Conservation (phyloP, 2,329 filamentous ascomycete genomes). For the Zopfia rhizophila region DNA sequence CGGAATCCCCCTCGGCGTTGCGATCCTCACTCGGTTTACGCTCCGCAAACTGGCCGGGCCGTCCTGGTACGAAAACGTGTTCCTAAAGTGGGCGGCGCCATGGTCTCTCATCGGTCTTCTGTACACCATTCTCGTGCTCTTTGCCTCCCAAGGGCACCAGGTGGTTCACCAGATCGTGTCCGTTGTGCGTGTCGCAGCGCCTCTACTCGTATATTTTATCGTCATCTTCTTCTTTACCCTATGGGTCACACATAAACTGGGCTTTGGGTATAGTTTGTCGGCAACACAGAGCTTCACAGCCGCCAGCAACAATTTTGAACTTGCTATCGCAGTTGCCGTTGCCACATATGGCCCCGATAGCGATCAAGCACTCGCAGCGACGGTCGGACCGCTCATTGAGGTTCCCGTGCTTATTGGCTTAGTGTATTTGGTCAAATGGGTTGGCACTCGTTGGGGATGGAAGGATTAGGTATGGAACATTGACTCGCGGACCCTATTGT, state of each 20-base stretch:
- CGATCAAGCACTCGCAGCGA: slow-evolving; percentile 79
- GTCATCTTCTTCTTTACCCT: slow-evolving; percentile 76
- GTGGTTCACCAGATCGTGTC: slow-evolving; percentile 83
- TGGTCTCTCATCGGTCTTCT: slow-evolving; percentile 81
- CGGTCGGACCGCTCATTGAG: slow-evolving; percentile 82
- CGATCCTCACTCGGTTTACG: slow-evolving; percentile 73
- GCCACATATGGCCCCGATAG: slow-evolving; percentile 79
- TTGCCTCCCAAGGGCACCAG: slow-evolving; percentile 77
- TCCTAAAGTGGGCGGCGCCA: slow-evolving; percentile 72
- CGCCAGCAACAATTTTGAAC: slow-evolving; percentile 88
- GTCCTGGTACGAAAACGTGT: slow-evolving; percentile 71
- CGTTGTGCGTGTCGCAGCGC: slow-evolving; percentile 79
- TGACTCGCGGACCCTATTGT: too few relatives aligned
- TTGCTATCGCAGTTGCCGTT: slow-evolving; percentile 84
- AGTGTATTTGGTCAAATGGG: slow-evolving; percentile 74
- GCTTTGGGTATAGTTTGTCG: slow-evolving; percentile 74
- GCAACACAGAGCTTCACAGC: slow-evolving; percentile 84
- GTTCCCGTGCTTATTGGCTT: slow-evolving; percentile 80
- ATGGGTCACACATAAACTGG: slow-evolving; percentile 64
- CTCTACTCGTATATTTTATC: slow-evolving; percentile 79
- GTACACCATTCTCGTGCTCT: slow-evolving; percentile 84
- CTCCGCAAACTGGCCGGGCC: slow-evolving; percentile 65
- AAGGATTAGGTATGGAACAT: slow-evolving; percentile 42
- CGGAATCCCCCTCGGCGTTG: slow-evolving; percentile 77
- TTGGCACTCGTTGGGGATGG: slow-evolving; percentile 64